These are phyloP conservation scores for Trametes cubensis DNA, from an alignment of 768 basidiomycete genomes.

Conservation along the genomic window DNA sequence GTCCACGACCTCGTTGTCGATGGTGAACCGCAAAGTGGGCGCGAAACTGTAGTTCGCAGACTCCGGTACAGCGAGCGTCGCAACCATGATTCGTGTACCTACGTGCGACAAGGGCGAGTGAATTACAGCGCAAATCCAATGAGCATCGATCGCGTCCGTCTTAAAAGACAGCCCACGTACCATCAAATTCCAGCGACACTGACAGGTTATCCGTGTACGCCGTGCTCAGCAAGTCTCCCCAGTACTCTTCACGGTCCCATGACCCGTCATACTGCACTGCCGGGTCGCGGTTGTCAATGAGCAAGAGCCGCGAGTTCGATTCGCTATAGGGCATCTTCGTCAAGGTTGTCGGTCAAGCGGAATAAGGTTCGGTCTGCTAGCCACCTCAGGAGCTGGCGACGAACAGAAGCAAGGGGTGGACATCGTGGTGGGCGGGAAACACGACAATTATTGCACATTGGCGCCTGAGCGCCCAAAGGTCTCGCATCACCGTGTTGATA, in stretches of 20 bases:
- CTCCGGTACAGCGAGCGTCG: neutral
- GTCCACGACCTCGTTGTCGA: neutral
- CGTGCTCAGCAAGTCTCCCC: conserved; percentile 4
- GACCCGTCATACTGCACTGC: conserved; percentile 1
- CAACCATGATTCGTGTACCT: conserved; percentile 9
- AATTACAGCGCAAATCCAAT: too few species aligned
- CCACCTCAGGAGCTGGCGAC: too few species aligned
- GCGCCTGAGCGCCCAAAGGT: neutral
- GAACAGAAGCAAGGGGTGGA: too few species aligned
- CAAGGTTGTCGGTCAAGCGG: neutral
- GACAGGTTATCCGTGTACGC: neutral
- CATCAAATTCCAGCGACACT: conserved; percentile 9
- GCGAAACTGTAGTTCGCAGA: neutral
- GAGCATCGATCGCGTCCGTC: neutral
- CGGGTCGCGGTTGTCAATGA: conserved; percentile 11
- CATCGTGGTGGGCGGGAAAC: neutral
- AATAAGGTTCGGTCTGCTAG: too few species aligned
- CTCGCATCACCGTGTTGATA: neutral
- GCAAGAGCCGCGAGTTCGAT: conserved; percentile 5
- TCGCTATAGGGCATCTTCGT: neutral
- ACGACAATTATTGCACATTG: neutral
- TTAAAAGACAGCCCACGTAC: neutral
- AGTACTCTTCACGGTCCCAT: neutral
- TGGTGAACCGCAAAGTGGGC: neutral
- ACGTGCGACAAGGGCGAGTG: too few species aligned